phyloP scores from a whole-genome alignment of 129 eudicot genomes.

The Escallonia rubra region DNA sequence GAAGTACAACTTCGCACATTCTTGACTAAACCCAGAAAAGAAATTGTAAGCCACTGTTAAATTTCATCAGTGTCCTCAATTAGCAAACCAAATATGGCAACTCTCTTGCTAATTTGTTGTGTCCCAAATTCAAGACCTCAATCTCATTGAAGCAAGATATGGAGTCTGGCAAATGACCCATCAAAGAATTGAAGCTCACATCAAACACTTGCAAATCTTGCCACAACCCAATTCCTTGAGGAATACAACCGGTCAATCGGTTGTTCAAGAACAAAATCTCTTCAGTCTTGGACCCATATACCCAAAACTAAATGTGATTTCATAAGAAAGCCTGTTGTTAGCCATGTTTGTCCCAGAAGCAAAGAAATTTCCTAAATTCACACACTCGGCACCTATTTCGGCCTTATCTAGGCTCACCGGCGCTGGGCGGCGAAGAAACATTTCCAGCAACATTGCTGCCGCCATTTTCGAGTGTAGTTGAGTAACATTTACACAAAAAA shows the following conservation, averaged over 20 bases:
- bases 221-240: slow-evolving; percentile 88
- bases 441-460: no score
- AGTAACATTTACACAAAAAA: no score
- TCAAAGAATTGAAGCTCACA: slow-evolving; percentile 65
- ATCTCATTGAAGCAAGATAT: slow-evolving; percentile 71
- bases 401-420: no score
- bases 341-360: slow-evolving; percentile 90
- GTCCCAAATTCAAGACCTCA: slow-evolving; percentile 73
- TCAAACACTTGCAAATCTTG: slow-evolving; percentile 76
- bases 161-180: slow-evolving; percentile 89
- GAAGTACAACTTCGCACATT: slow-evolving; percentile 44
- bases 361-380: slow-evolving; percentile 68
- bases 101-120: slow-evolving; percentile 73
- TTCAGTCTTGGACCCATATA: slow-evolving; percentile 64
- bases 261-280: slow-evolving; percentile 80
- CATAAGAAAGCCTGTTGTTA: slow-evolving; percentile 64
- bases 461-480: no score
- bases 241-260: slow-evolving; percentile 78
- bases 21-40: slow-evolving; percentile 72
- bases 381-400: no score
- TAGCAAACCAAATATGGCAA: slow-evolving; percentile 81
- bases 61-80: slow-evolving; percentile 51
- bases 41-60: slow-evolving; percentile 82
- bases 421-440: no score
- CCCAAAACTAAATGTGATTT: slow-evolving; percentile 61